Evolutionary conservation across 2,329 filamentous ascomycete species (phyloP).

Genomic region (Fusarium illudens): DNA sequence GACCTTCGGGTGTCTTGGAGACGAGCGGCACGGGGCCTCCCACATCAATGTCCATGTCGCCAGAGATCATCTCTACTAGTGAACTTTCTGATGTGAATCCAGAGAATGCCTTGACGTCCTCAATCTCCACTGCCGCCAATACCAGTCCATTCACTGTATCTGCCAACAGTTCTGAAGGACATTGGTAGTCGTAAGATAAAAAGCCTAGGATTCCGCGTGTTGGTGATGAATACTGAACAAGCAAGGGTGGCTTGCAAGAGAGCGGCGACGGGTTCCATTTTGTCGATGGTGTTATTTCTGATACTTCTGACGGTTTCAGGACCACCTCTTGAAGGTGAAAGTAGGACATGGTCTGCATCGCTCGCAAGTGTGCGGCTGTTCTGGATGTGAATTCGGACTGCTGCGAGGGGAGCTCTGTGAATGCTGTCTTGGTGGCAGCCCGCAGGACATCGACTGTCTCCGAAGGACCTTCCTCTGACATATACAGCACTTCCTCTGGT

Average conservation of each 20-base stretch:
- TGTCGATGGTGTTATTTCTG: conserved; percentile 13
- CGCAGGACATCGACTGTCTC: conserved; percentile 65
- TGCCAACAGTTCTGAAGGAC: conserved; percentile 64
- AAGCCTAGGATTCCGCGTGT: conserved; percentile 68
- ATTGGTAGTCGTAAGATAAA: conserved; percentile 72
- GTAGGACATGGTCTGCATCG: conserved; percentile 83
- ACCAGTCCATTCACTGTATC: conserved; percentile 76
- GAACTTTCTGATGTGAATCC: conserved; percentile 27
- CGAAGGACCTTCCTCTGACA: conserved; percentile 69
- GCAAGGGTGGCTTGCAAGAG: conserved; percentile 65
- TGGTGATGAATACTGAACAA: conserved; percentile 65
- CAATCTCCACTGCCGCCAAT: conserved; percentile 70
- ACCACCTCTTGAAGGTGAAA: conserved; percentile 62
- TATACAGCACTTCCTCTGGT: conserved; percentile 72
- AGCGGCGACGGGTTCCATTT: conserved; percentile 66
- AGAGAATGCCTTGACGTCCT: conserved; percentile 61
- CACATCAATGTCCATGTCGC: conserved; percentile 28
- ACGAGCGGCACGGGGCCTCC: conserved; percentile 2
- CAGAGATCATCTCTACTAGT: conserved; percentile 6
- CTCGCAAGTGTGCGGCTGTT: conserved; percentile 71
- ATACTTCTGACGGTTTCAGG: conserved; percentile 30
- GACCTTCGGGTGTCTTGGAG: conserved; percentile 53
- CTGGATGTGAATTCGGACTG: conserved; percentile 63
- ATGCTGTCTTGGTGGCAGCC: conserved; percentile 52
- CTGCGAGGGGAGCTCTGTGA: conserved; percentile 68